Percentiles rank a stretch among this genome's conserved stretches.
Conservation (phyloP, 2,329 filamentous ascomycete genomes). For the Beauveria caledonica region DNA sequence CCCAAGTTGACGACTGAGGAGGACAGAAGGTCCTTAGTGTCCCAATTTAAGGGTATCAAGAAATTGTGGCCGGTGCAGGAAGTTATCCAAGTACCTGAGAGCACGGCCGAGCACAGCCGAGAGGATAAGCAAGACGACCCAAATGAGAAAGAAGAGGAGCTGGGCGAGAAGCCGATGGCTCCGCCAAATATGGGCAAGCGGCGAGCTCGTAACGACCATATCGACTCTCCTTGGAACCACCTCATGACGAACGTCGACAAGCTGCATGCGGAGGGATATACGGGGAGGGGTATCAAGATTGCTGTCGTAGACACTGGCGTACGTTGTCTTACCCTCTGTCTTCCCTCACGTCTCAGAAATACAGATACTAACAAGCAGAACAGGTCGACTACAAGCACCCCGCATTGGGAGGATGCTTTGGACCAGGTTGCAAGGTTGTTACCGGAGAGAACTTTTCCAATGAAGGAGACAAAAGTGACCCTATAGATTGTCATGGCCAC, state of each 20-base stretch:
- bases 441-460: neutral
- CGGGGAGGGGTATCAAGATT: neutral
- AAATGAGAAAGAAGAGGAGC: neutral
- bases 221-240: neutral
- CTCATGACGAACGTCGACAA: neutral
- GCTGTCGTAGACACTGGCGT: neutral
- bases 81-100: neutral
- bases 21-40: neutral
- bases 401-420: neutral
- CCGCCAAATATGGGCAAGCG: neutral
- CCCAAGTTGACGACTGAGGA: neutral
- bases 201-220: neutral
- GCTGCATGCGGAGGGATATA: neutral
- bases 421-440: neutral
- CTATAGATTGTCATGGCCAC: conserved; percentile 10
- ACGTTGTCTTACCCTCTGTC: neutral
- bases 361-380: neutral
- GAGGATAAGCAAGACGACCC: neutral
- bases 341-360: neutral
- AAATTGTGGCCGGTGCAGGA: neutral
- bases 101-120: neutral
- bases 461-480: neutral
- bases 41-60: neutral
- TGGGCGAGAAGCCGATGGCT: neutral
- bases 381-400: neutral